These are phyloP conservation scores for Achaetomiella virescens DNA, from an alignment of 495 filamentous ascomycete genomes.

Conservation along the genomic window DNA sequence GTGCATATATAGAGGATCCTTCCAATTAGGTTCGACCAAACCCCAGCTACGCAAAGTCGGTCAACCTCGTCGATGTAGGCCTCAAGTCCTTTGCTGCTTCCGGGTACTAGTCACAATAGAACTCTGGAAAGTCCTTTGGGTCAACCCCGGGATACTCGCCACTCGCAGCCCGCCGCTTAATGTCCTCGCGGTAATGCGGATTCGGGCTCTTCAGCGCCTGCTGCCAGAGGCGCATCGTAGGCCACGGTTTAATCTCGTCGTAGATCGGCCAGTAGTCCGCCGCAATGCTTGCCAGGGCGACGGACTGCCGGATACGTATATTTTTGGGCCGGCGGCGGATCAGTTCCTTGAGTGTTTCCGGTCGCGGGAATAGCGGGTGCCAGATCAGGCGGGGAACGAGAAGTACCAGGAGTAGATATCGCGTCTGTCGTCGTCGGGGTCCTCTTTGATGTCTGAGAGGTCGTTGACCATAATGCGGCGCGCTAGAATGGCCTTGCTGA, in stretches of 20 bases:
- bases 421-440: too few species aligned
- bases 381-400: neutral
- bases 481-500: neutral
- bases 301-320: too few species aligned
- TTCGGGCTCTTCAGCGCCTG: neutral
- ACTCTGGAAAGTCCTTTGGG: neutral
- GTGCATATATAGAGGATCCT: neutral
- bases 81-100: neutral
- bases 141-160: neutral
- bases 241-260: neutral
- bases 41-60: neutral
- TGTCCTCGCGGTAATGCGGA: neutral
- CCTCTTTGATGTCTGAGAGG: neutral
- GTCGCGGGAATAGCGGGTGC: neutral
- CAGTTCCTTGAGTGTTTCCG: too few species aligned
- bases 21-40: neutral
- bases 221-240: neutral
- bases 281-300: too few species aligned
- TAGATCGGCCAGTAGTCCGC: too few species aligned
- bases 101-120: neutral
- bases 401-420: too few species aligned
- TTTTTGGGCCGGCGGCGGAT: neutral
- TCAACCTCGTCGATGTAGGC: neutral
- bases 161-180: neutral
- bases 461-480: neutral